phyloP scores from a whole-genome alignment of 2,329 filamentous ascomycete genomes.

The Diaporthe australafricana region DNA sequence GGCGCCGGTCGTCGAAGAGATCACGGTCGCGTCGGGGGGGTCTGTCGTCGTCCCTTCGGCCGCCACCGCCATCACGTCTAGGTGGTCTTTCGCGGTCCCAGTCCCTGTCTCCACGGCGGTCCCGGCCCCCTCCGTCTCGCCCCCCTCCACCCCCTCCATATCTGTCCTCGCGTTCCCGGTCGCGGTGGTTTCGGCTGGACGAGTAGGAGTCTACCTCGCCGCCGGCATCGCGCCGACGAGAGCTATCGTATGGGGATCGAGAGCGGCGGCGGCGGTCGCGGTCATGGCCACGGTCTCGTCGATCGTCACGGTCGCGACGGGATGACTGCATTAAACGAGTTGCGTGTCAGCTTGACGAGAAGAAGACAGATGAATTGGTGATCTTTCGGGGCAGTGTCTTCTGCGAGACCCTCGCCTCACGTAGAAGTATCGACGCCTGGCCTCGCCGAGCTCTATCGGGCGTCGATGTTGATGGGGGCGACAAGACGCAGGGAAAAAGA shows the following conservation, averaged over 20 bases:
- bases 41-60: constrained; percentile 76
- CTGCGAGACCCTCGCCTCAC: not conserved
- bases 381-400: no score
- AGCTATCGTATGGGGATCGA: constrained; percentile 83
- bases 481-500: not conserved
- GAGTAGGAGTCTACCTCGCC: constrained; percentile 85
- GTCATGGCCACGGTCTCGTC: constrained; percentile 50
- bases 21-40: constrained; percentile 62
- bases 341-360: constrained; percentile 8
- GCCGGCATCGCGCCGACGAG: constrained; percentile 79
- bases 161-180: constrained; percentile 92
- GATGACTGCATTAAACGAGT: constrained; percentile 40
- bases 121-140: constrained; percentile 57
- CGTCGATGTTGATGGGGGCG: not conserved
- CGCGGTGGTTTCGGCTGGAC: constrained; percentile 90
- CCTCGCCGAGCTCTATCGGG: not conserved
- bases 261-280: constrained; percentile 77
- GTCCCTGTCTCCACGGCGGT: constrained; percentile 54
- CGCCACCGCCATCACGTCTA: constrained; percentile 71
- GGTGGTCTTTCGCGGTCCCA: constrained; percentile 54
- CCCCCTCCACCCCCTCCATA: no score
- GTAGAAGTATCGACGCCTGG: not conserved
- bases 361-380: not conserved
- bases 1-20: constrained; percentile 71
- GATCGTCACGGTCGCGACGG: constrained; percentile 51